These are phyloP conservation scores for Grosmannia clavigera DNA, from an alignment of 2,329 filamentous ascomycete species.

Conservation along the genomic window DNA sequence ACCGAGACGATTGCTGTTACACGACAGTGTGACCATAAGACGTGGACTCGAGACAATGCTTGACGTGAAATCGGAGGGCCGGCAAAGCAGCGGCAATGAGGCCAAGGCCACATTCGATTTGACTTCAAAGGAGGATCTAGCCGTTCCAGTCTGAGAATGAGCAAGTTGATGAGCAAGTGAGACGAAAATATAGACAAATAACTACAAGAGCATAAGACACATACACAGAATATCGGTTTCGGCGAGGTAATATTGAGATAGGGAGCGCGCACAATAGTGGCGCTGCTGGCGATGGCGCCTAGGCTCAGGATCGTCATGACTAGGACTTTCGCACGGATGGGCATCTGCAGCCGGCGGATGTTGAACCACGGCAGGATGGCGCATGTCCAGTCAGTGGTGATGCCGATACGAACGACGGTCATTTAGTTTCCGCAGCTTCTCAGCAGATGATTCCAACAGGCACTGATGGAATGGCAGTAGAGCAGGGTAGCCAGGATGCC, in stretches of 20 bases:
- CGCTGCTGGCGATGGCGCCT: constrained; percentile 21
- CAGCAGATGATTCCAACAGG: constrained; percentile 11
- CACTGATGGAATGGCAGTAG: constrained; percentile 11
- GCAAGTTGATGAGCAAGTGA: too few species aligned
- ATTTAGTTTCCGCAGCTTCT: constrained; percentile 10
- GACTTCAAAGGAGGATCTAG: constrained; percentile 8
- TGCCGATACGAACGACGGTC: constrained; percentile 7
- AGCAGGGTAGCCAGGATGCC: constrained; percentile 8
- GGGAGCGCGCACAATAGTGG: constrained; percentile 22
- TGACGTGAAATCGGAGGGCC: constrained; percentile 6
- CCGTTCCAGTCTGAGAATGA: constrained; percentile 5
- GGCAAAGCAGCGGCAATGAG: constrained; percentile 8
- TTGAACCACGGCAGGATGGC: constrained; percentile 8
- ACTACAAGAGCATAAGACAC: too few species aligned
- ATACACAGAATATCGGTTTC: too few species aligned
- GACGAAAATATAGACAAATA: too few species aligned
- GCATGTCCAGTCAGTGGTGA: constrained; percentile 5
- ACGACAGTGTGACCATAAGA: background rate
- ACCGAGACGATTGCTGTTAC: background rate
- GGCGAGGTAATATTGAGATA: background rate
- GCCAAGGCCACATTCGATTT: constrained; percentile 7
- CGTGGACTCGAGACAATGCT: background rate
- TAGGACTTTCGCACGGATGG: constrained; percentile 5
- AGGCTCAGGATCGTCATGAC: constrained; percentile 9
- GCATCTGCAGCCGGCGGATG: constrained; percentile 11